Percentiles rank a stretch among this genome's conserved stretches.
Conservation (phyloP, 257 asterid genomes). For the Cordia subcordata region DNA sequence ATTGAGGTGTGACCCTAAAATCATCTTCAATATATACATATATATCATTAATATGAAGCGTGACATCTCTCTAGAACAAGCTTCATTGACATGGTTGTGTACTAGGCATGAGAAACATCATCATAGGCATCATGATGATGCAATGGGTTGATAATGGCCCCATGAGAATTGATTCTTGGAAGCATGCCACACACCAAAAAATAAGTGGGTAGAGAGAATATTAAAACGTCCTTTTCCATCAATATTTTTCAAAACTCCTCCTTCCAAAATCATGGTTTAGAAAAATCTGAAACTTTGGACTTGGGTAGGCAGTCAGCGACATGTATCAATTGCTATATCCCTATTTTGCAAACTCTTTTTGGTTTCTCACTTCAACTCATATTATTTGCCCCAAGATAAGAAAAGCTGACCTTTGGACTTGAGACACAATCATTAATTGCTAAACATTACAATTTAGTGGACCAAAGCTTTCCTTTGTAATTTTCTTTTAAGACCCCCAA, state of each 20-base stretch:
- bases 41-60: no score
- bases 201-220: slow-evolving; percentile 20
- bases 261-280: slow-evolving; percentile 36
- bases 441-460: slow-evolving; percentile 30
- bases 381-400: slow-evolving; percentile 17
- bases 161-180: slow-evolving; percentile 22
- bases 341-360: slow-evolving; percentile 1
- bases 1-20: no score
- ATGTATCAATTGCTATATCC: slow-evolving; percentile 12
- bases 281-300: slow-evolving; percentile 53
- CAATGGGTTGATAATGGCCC: slow-evolving; percentile 37
- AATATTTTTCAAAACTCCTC: slow-evolving; percentile 17
- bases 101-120: slow-evolving; percentile 59
- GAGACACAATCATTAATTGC: slow-evolving; percentile 62
- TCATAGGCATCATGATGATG: slow-evolving; percentile 56
- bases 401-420: slow-evolving; percentile 40
- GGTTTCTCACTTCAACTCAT: slow-evolving; percentile 3
- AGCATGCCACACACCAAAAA: slow-evolving; percentile 33
- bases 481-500: no score
- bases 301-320: slow-evolving; percentile 16
- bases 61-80: no score
- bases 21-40: no score
- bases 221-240: slow-evolving; percentile 33
- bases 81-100: slow-evolving; percentile 17
- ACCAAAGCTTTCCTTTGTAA: no score